Base-by-base conservation (phyloP, 2,329 filamentous ascomycete genomes). In the Diplodia corticola region DNA sequence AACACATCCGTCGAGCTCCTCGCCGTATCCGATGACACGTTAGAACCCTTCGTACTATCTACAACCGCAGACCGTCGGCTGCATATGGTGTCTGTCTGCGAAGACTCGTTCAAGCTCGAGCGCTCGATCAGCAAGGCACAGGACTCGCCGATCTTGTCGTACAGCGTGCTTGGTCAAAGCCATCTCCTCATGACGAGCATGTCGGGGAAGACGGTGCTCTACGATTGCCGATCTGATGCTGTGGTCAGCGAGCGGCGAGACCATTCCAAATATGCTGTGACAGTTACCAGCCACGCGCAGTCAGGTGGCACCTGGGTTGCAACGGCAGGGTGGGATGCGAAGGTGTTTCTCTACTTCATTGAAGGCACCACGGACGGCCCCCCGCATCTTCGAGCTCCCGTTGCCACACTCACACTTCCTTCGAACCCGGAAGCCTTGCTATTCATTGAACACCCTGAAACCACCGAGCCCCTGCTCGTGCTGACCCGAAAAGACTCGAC, bases 241-340 rank as follows among this genome's bases (percentile, higher is more conserved):
- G 70, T 82, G 1, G 66, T 85, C 17, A 81, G 83, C 30, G 78
- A 78, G 66, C 79, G 86, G 53, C 83, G 80, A 65, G 86, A 88
- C 68, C 86, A 89, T 70, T 72, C 76, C 24, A 89, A 88, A 70
- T 89, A 87, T 73, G 79, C 83, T 7, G 84, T 88, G 64, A 84
- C 85, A 68, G 76, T 86, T 2, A 75, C 80, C 28, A 74, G 74
- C 2, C 75, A 75, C 67, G 72, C 77, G 59, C 73, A 78, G n/a
- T 70, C 76, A 3, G 70, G 71, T 13, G 70, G 70, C 10, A 65
- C 69, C 22, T 69, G 72, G 37, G 69, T 87, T 64, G 86, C 85
- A 5, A 88, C 84, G 13, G 86, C 86, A 4, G 86, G 85, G 24
- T 89, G 86, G 86, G 86, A 89, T 71, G 77, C 81, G 30, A 86